These are phyloP conservation scores for Thoreauomyces humboldtii DNA, from an alignment of 192 early-diverging fungal species.

Conservation along the genomic window DNA sequence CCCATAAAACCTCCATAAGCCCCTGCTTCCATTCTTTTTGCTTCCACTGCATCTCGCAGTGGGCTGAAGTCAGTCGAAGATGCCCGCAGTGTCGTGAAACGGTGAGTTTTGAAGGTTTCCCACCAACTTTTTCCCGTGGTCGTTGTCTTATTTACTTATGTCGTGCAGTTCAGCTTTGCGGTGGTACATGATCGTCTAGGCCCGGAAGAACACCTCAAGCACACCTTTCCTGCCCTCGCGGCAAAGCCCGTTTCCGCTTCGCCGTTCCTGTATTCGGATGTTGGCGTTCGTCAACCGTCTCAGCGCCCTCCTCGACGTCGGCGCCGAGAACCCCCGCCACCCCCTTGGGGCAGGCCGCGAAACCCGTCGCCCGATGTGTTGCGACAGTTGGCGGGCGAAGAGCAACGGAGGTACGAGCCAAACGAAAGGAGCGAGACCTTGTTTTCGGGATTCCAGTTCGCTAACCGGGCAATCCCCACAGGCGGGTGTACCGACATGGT, in stretches of 20 bases:
- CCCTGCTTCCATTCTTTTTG: constrained; percentile 35
- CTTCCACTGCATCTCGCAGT: constrained; percentile 37
- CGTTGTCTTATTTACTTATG: too few species aligned
- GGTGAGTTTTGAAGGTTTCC: not conserved
- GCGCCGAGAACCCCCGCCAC: not conserved
- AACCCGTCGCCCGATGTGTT: not conserved
- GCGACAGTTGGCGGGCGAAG: not conserved
- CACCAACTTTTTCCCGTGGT: too few species aligned
- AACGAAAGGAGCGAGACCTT: not conserved
- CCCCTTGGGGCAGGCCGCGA: not conserved
- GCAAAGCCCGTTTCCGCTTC: not conserved
- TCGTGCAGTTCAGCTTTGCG: constrained; percentile 9
- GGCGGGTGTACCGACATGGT: constrained; percentile 29
- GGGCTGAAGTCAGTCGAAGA: constrained; percentile 16
- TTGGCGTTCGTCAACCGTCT: not conserved
- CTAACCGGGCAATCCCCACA: too few species aligned
- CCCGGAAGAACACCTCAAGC: not conserved
- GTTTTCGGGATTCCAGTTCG: too few species aligned
- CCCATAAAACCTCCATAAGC: not conserved
- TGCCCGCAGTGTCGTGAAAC: constrained; percentile 42
- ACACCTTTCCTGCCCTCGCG: not conserved
- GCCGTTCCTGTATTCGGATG: not conserved
- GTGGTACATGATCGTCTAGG: not conserved
- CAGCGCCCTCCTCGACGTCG: not conserved
- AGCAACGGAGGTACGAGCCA: not conserved